Evolutionary conservation across 1,284 basidiomycete species (phyloP), one percentile per base, ranked within the genome.

Genomic region (Irpex sp.): DNA sequence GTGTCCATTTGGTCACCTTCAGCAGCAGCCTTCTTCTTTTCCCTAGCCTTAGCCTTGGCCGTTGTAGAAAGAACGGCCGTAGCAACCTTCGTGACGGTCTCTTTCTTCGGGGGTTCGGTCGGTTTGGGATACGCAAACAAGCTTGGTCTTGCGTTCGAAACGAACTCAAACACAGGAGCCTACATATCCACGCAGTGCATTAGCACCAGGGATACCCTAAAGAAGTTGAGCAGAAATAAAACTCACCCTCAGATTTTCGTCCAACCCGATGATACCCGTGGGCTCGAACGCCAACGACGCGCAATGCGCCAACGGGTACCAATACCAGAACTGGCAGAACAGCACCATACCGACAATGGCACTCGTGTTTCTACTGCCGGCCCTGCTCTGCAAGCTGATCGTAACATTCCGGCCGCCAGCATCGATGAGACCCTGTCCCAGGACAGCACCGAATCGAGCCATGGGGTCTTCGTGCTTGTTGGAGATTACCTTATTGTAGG

Each of bases 281-380:
- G 96, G 95, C 65, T 93, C 90, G 76, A 98, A 97, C 1, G 95
- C 90, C 67, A 98, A 79, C 69, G 90, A 92, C 15, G 93, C 90
- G 69, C 92, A 95, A 72, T 97, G 95, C n/a, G 95, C 94, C 33
- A 98, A 80, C 39, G 96, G 96, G 77, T 95, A 98, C 96, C 96
- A 98, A 75, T 98, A 98, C 96, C 96, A 98, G 78, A 98, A 98
- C 75, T 98, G 96, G 71, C 92, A 94, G 79, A 98, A 98, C 71
- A 98, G 77, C 15, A 91, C 88, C 92, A 98, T 95, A 33, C 96
- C 96, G 47, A 98, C 94, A 65, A 98, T 93, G 2, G 95, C 94
- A 62, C 86, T 92, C 69, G 94, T 95, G 75, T 97, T 95, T 68
- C 84, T 85, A 66, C 90, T 95, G 4, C 96, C 96, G 4, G 93